Evolutionary conservation across 179 eudicot genomes (phyloP).

Genomic region (Beta lomatogona): DNA sequence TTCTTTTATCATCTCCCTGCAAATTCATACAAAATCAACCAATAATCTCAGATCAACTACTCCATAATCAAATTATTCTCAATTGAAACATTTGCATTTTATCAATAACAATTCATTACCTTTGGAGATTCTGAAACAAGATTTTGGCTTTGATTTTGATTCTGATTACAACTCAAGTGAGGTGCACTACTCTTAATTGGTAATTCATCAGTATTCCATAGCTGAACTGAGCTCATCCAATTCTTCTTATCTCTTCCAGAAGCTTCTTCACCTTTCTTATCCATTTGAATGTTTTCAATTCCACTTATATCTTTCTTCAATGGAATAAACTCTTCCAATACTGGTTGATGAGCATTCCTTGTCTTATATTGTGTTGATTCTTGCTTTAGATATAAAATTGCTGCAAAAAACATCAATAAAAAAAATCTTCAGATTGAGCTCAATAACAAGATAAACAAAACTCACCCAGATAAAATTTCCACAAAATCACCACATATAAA

Average conservation of each 20-base stretch:
- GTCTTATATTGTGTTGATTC: conserved; percentile 43
- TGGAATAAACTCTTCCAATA: conserved; percentile 74
- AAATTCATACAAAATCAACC: conserved; percentile 16
- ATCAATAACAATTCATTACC: conserved; percentile 30
- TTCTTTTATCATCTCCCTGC: conserved; percentile 37
- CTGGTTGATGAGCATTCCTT: conserved; percentile 48
- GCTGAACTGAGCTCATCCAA: conserved; percentile 87
- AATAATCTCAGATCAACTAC: conserved; percentile 10
- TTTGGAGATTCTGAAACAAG: conserved; percentile 31
- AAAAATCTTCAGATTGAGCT: background rate
- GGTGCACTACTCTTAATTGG: conserved; percentile 3
- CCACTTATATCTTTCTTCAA: conserved; percentile 39
- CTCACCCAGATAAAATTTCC: no score
- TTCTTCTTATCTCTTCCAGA: conserved; percentile 57
- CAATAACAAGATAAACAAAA: background rate
- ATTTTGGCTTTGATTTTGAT: conserved; percentile 21
- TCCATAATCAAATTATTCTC: background rate
- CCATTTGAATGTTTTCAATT: conserved; percentile 29
- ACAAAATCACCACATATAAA: background rate
- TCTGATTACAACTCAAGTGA: conserved; percentile 5
- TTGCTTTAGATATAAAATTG: conserved; percentile 50
- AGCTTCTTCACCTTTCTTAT: conserved; percentile 26
- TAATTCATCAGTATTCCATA: conserved; percentile 53
- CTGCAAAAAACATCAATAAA: conserved; percentile 38
- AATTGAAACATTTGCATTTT: background rate